These are phyloP conservation scores for Ophiostoma australiae DNA, from an alignment of 2,329 filamentous ascomycete genomes.

Conservation along the genomic window DNA sequence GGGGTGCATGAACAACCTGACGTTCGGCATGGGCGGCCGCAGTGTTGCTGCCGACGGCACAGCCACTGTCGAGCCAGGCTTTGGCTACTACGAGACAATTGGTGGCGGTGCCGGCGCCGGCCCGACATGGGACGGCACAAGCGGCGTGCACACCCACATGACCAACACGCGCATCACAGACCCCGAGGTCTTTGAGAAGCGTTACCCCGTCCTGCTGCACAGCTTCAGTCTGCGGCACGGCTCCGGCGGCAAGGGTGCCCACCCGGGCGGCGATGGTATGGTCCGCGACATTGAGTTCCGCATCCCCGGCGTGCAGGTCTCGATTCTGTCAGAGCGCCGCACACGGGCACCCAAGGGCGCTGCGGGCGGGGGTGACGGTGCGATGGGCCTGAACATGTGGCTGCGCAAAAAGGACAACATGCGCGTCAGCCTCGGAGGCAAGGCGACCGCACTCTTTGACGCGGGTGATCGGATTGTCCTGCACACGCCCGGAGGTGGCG, in stretches of 20 bases:
- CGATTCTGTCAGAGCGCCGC: slow-evolving; percentile 37
- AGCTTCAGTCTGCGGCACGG: slow-evolving; percentile 32
- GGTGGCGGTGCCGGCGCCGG: slow-evolving; percentile 36
- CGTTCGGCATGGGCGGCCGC: slow-evolving; percentile 32
- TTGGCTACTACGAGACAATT: slow-evolving; percentile 35
- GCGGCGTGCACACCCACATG: slow-evolving; percentile 33
- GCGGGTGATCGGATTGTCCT: slow-evolving; percentile 58
- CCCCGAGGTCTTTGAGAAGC: slow-evolving; percentile 35
- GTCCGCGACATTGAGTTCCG: slow-evolving; percentile 37
- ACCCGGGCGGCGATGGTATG: slow-evolving; percentile 36
- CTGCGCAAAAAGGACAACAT: slow-evolving; percentile 21
- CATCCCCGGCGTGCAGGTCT: slow-evolving; percentile 32
- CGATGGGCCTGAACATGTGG: slow-evolving; percentile 27
- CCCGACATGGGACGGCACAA: slow-evolving; percentile 32
- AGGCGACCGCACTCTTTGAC: slow-evolving; percentile 55
- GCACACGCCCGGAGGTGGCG: slow-evolving; percentile 58
- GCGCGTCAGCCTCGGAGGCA: slow-evolving; percentile 53
- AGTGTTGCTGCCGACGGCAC: slow-evolving; percentile 23
- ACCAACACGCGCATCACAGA: slow-evolving; percentile 37
- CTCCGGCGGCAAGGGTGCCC: slow-evolving; percentile 34
- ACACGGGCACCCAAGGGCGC: slow-evolving; percentile 37
- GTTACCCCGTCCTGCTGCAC: slow-evolving; percentile 35
- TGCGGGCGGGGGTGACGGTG: slow-evolving; percentile 32
- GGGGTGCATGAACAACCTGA: slow-evolving; percentile 35
- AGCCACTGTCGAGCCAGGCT: slow-evolving; percentile 30